Conservation (phyloP, 306 rosid genomes). For the Quercus wislizeni region DNA sequence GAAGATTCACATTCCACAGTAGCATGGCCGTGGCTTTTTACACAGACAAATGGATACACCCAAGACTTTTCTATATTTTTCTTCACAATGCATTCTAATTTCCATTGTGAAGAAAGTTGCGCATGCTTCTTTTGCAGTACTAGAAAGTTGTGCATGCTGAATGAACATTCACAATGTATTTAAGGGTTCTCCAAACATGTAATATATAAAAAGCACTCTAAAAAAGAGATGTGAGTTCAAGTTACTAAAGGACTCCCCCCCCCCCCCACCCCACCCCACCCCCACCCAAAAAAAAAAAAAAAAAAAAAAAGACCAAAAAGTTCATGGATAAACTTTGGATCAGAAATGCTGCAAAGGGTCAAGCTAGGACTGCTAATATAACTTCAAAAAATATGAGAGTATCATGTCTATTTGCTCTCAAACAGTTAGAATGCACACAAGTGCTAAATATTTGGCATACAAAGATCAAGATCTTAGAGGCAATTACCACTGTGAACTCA, state of each 20-base stretch:
- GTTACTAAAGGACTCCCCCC: background rate
- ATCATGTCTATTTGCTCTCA: background rate
- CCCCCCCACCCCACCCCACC: no score
- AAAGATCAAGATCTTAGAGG: conserved; percentile 6
- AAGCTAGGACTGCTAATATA: background rate
- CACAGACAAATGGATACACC: background rate
- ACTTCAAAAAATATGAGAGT: background rate
- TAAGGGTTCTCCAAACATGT: background rate
- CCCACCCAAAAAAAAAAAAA: background rate
- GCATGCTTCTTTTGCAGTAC: background rate
- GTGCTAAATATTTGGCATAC: conserved; percentile 4
- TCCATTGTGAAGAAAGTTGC: background rate
- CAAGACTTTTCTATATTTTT: background rate
- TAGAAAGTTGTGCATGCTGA: background rate
- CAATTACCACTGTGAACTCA: conserved; percentile 75
- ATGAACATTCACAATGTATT: no score
- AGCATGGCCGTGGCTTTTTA: background rate
- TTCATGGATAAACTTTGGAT: background rate
- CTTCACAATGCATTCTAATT: background rate
- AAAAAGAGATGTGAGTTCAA: background rate
- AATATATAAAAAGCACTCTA: background rate
- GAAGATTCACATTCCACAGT: background rate
- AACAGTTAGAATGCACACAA: background rate
- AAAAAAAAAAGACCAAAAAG: background rate
- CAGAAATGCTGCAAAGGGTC: background rate